Evolutionary conservation across 768 basidiomycete genomes (phyloP).

Genomic region (Scleroderma citrinum): DNA sequence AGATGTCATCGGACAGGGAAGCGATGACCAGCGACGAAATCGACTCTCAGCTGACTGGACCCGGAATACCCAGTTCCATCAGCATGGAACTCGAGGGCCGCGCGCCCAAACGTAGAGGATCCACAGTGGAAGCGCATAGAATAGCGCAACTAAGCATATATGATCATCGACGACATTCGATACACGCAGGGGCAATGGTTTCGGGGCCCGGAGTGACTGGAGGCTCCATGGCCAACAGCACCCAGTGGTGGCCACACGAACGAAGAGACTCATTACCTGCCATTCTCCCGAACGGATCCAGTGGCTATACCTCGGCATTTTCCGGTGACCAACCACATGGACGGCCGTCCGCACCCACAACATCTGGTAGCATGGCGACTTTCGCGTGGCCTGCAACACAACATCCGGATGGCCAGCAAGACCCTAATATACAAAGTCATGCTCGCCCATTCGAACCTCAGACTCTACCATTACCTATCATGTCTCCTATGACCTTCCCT

Average conservation of each 20-base stretch:
- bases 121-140: conserved; percentile 71
- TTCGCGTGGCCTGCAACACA: conserved; percentile 66
- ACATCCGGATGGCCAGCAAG: conserved; percentile 41
- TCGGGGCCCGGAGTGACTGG: conserved; percentile 23
- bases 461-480: conserved; percentile 41
- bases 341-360: conserved; percentile 50
- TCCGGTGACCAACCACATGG: conserved; percentile 61
- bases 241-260: conserved; percentile 58
- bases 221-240: conserved; percentile 14
- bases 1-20: conserved; percentile 69
- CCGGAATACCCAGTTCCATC: conserved; percentile 59
- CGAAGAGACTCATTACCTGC: conserved; percentile 72
- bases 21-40: conserved; percentile 52
- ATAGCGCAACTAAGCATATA: conserved; percentile 67
- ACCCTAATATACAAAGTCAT: conserved; percentile 36
- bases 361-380: conserved; percentile 56
- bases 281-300: conserved; percentile 58
- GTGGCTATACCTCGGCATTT: conserved; percentile 48
- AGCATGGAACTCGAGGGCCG: conserved; percentile 57
- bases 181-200: conserved; percentile 51
- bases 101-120: conserved; percentile 78
- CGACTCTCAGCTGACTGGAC: conserved; percentile 62
- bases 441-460: conserved; percentile 46
- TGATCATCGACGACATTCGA: conserved; percentile 72
- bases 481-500: conserved; percentile 52